Conservation (phyloP, 139 green algal genomes). For the Microglena sp. region DNA sequence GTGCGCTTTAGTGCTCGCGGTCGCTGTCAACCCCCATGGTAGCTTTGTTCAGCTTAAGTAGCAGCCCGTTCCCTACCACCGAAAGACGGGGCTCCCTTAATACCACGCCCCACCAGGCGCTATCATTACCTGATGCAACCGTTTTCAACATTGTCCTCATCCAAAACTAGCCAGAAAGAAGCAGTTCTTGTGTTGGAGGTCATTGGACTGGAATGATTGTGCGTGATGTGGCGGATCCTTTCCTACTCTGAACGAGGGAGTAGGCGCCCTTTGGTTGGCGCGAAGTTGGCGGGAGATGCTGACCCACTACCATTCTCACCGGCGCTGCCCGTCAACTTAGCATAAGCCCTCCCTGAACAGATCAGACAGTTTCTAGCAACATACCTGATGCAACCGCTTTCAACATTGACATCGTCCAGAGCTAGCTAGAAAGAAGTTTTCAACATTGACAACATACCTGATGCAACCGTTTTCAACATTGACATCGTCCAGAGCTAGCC, state of each 20-base stretch:
- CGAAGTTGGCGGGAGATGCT: too few relatives aligned
- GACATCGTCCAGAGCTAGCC: slow-evolving; percentile 5
- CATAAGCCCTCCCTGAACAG: too few relatives aligned
- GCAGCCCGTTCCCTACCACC: slow-evolving; percentile 2
- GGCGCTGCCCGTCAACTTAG: too few relatives aligned
- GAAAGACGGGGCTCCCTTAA: neutral
- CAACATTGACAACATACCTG: too few relatives aligned
- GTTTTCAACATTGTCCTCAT: slow-evolving; percentile 11
- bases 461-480: slow-evolving; percentile 12
- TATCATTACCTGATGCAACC: slow-evolving; percentile 12
- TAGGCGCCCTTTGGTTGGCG: too few relatives aligned
- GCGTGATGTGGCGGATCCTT: too few relatives aligned
- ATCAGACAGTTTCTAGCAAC: too few relatives aligned
- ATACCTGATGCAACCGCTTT: slow-evolving; percentile 11
- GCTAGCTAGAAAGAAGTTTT: slow-evolving; percentile 14
- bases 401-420: slow-evolving; percentile 6
- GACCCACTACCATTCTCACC: too few relatives aligned
- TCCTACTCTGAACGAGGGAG: too few relatives aligned
- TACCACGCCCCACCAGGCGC: slow-evolving; percentile 2
- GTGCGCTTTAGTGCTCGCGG: slow-evolving; percentile 2
- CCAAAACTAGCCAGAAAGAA: slow-evolving; percentile 10
- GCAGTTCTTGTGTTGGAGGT: too few relatives aligned
- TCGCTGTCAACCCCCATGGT: slow-evolving; percentile 1
- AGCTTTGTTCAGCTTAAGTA: too few relatives aligned
- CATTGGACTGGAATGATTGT: slow-evolving; percentile 5